Evolutionary conservation across 2,329 filamentous ascomycete genomes (phyloP).

Genomic region (Calcarisporium arbuscula): DNA sequence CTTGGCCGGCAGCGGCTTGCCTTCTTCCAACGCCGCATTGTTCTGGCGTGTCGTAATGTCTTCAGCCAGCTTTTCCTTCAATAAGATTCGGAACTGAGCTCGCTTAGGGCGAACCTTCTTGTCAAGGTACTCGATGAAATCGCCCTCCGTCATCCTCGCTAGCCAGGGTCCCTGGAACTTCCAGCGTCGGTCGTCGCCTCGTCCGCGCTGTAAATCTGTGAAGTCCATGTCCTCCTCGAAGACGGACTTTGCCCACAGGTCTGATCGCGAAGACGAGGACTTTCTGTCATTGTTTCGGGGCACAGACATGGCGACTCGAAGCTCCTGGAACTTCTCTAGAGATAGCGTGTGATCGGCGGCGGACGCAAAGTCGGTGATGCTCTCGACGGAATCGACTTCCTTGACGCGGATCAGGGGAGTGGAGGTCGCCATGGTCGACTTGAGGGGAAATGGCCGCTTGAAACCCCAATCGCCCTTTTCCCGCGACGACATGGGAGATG

Average conservation of each 20-base stretch:
- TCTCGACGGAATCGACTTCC: conserved; percentile 76
- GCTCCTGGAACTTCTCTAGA: conserved; percentile 78
- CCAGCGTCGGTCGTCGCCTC: conserved; percentile 48
- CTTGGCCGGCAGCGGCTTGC: conserved; percentile 20
- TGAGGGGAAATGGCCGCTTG: conserved; percentile 75
- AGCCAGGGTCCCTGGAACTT: conserved; percentile 63
- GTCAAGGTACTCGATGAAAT: conserved; percentile 50
- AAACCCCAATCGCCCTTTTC: conserved; percentile 85
- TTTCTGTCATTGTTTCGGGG: conserved; percentile 24
- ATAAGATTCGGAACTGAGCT: conserved; percentile 46
- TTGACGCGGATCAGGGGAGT: conserved; percentile 72
- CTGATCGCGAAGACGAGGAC: conserved; percentile 8
- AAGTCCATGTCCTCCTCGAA: conserved; percentile 54
- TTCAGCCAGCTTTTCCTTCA: conserved; percentile 42
- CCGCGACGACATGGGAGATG: conserved; percentile 66
- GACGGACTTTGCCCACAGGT: conserved; percentile 40
- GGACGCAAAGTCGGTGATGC: conserved; percentile 82
- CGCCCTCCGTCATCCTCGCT: conserved; percentile 53
- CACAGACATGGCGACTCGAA: conserved; percentile 64
- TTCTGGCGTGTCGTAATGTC: conserved; percentile 34
- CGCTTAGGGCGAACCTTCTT: conserved; percentile 48
- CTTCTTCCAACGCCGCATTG: conserved; percentile 32
- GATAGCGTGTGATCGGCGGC: conserved; percentile 77
- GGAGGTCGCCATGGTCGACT: conserved; percentile 64
- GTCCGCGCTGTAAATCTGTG: conserved; percentile 33